Percentiles rank a stretch among this genome's conserved stretches.
Evolutionary conservation across 768 basidiomycete species (phyloP).

Genomic region (Lactarius hatsudake): DNA sequence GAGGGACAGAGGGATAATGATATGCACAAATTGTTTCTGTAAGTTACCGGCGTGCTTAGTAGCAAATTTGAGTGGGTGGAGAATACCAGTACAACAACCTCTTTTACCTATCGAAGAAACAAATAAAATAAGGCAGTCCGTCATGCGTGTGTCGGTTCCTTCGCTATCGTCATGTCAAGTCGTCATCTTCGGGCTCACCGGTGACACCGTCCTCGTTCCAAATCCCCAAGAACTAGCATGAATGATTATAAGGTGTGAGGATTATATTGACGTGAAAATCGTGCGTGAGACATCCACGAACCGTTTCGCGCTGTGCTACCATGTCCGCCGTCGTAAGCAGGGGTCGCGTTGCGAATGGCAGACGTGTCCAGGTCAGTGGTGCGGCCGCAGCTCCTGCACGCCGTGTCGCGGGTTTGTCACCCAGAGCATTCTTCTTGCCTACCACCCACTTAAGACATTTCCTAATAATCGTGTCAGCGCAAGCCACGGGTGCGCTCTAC

Average conservation of each 20-base stretch:
- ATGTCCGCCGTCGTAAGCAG: slow-evolving; percentile 63
- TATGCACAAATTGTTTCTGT: slow-evolving; percentile 19
- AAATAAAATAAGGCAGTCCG: background rate
- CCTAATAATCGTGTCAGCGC: slow-evolving; percentile 39
- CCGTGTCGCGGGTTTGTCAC: slow-evolving; percentile 75
- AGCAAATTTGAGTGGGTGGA: background rate
- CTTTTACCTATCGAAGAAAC: background rate
- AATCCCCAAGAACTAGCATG: slow-evolving; percentile 64
- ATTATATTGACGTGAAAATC: background rate
- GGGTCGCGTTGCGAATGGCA: slow-evolving; percentile 62
- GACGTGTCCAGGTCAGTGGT: slow-evolving; percentile 67
- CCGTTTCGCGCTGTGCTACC: slow-evolving; percentile 57
- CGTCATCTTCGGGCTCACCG: slow-evolving; percentile 51
- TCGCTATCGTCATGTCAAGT: slow-evolving; percentile 22
- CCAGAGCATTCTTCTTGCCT: slow-evolving; percentile 86
- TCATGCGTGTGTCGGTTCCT: background rate
- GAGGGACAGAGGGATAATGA: slow-evolving; percentile 20
- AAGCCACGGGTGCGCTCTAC: background rate
- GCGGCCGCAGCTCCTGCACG: slow-evolving; percentile 57
- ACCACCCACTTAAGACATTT: slow-evolving; percentile 88
- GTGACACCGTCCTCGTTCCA: slow-evolving; percentile 81
- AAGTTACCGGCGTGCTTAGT: background rate
- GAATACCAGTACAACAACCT: slow-evolving; percentile 8
- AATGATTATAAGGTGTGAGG: background rate
- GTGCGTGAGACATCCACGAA: slow-evolving; percentile 34